Conservation (phyloP, 768 basidiomycete genomes). For the Mycena filopes region DNA sequence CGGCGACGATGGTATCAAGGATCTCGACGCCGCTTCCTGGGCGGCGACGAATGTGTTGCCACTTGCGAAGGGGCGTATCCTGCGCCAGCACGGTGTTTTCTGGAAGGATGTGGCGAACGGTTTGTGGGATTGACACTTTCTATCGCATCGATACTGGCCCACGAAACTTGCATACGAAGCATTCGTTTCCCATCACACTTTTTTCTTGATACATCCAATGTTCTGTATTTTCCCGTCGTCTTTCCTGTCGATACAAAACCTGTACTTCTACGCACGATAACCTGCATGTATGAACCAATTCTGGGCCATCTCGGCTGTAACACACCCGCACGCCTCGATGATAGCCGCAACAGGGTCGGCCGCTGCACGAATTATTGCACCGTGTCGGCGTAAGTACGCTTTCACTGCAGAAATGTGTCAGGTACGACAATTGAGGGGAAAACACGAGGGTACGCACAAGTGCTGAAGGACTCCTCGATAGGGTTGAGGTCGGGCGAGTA, state of each 20-base stretch:
- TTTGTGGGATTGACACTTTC: not conserved
- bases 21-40: not conserved
- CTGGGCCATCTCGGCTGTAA: conserved; percentile 2
- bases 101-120: not conserved
- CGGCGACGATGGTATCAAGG: not conserved
- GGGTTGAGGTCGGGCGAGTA: conserved; percentile 14
- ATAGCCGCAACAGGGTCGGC: not conserved
- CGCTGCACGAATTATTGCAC: not conserved
- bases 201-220: not conserved
- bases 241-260: not conserved
- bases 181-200: too few relatives aligned
- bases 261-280: not conserved
- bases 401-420: not conserved
- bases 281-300: conserved; percentile 17
- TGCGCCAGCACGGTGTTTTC: not conserved
- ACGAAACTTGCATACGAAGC: too few relatives aligned
- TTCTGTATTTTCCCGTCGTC: too few relatives aligned
- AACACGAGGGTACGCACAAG: not conserved
- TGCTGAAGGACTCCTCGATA: conserved; percentile 11
- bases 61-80: not conserved
- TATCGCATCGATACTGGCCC: too few relatives aligned
- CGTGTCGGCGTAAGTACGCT: conserved; percentile 1
- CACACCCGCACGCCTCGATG: not conserved
- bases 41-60: not conserved
- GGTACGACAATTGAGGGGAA: not conserved